Percentiles rank a stretch among this genome's conserved stretches.
Conservation (phyloP, 495 filamentous ascomycete species). For the Tetracladium setigerum region DNA sequence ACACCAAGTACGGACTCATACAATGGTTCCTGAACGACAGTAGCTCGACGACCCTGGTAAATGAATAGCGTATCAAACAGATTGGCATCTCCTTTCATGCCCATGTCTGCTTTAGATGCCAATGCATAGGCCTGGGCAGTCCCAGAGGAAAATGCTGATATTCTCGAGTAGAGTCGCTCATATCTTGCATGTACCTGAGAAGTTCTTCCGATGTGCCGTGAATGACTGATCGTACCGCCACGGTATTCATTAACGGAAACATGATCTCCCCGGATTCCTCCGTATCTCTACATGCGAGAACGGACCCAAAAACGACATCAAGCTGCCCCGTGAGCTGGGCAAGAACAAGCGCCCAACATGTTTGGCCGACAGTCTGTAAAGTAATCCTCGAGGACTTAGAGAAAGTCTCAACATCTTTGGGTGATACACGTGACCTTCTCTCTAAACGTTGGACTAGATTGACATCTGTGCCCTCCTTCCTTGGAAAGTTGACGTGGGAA, state of each 20-base stretch:
- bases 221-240: constrained; percentile 53
- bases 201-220: constrained; percentile 54
- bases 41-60: constrained; percentile 41
- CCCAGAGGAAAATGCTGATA: constrained; percentile 59
- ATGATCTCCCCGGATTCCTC: constrained; percentile 49
- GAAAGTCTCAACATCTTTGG: constrained; percentile 35
- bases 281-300: constrained; percentile 60
- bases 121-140: constrained; percentile 44
- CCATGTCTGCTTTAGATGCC: constrained; percentile 18
- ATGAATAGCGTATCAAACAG: constrained; percentile 69
- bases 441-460: constrained; percentile 37
- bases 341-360: constrained; percentile 56
- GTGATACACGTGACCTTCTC: constrained; percentile 28
- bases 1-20: constrained; percentile 50
- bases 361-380: constrained; percentile 56
- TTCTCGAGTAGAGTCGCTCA: constrained; percentile 38
- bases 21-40: constrained; percentile 19
- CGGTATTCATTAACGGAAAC: constrained; percentile 76
- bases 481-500: constrained; percentile 27
- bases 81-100: constrained; percentile 20
- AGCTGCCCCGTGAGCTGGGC: constrained; percentile 44
- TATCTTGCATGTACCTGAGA: constrained; percentile 57
- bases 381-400: constrained; percentile 51
- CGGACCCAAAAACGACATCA: constrained; percentile 63
- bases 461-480: neutral